Evolutionary conservation across 768 basidiomycete genomes (phyloP), one percentile per base, ranked within the genome.

Genomic region (Pholiota microspora): DNA sequence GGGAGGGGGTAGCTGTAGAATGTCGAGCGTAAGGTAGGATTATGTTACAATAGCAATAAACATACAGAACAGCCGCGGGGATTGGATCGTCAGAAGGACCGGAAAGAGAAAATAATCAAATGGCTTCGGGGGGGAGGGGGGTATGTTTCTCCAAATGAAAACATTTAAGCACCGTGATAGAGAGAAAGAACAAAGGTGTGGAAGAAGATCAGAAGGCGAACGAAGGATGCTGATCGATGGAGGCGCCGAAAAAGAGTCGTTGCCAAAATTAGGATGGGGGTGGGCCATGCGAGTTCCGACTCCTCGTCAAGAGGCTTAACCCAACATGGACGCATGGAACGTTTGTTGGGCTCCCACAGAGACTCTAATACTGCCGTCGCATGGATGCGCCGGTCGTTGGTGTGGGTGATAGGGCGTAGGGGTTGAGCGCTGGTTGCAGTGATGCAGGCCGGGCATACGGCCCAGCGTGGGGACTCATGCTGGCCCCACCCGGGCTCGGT

Each of bases 401-500:
- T 64, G 71, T 69, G 59, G 77, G 73, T 54, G 73, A 71, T 55
- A 78, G 67, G 61, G 73, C 70, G 61, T 73, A 75, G 8, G 77
- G 72, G 45, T 51, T 51, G 38, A 79, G 65, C 46, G 78, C 71
- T 15, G 77, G 67, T 48, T 73, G 77, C n/a, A 51, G 16, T 46
- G 61, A 61, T 55, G 66, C 54, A 32, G 69, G 65, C 58, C 68
- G 65, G 59, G 59, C 50, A 67, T 67, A 60, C 44, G 57, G 58
- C 53, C 59, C 60, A 62, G 54, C 59, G 53, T 62, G 64, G 50
- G 68, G 60, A 58, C 55, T 53, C 21, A 61, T 38, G 25, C 45
- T 23, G 21, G 58, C 53, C 46, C 55, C 53, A 59, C 50, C 49
- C 62, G 63, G 63, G 59, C 57, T 64, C 51, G 62, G 52, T 62